Conservation (phyloP, 225 moss, liverwort and hornwort genomes). For the Takakia lepidozioides region DNA sequence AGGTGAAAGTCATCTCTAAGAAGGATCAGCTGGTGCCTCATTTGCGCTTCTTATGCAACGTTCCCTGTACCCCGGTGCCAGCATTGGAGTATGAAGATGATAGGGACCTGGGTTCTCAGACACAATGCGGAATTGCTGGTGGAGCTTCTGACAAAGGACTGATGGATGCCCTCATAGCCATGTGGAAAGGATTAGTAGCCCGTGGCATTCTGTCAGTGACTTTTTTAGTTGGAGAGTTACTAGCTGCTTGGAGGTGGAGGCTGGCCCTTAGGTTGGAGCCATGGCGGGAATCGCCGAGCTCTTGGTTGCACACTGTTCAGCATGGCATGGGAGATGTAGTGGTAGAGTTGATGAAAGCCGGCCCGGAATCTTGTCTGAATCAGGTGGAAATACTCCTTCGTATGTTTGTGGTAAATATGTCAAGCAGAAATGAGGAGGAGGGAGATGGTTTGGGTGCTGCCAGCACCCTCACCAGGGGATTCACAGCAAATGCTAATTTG, state of each 20-base stretch:
- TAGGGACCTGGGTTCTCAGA: conserved; percentile 13
- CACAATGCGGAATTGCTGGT: conserved; percentile 6
- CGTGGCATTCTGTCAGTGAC: conserved; percentile 30
- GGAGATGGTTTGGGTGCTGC: too few species aligned
- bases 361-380: conserved; percentile 11
- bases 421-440: conserved; percentile 13
- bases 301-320: conserved; percentile 40
- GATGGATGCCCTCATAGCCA: conserved; percentile 30
- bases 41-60: conserved; percentile 1
- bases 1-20: not conserved
- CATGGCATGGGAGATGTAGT: conserved; percentile 26
- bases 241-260: conserved; percentile 60
- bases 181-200: conserved; percentile 42
- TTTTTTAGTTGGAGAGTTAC: conserved; percentile 43
- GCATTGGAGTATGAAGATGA: not conserved
- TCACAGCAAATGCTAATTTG: too few species aligned
- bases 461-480: too few species aligned
- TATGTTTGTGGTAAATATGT: conserved; percentile 35
- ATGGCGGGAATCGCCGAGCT: conserved; percentile 40
- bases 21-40: conserved; percentile 3
- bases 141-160: too few species aligned
- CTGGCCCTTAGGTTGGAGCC: conserved; percentile 46
- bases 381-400: conserved; percentile 29
- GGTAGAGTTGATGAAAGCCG: conserved; percentile 27
- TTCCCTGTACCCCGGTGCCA: not conserved